These are phyloP conservation scores for Cercophora newfieldiana DNA, from an alignment of 495 filamentous ascomycete species.

Conservation along the genomic window DNA sequence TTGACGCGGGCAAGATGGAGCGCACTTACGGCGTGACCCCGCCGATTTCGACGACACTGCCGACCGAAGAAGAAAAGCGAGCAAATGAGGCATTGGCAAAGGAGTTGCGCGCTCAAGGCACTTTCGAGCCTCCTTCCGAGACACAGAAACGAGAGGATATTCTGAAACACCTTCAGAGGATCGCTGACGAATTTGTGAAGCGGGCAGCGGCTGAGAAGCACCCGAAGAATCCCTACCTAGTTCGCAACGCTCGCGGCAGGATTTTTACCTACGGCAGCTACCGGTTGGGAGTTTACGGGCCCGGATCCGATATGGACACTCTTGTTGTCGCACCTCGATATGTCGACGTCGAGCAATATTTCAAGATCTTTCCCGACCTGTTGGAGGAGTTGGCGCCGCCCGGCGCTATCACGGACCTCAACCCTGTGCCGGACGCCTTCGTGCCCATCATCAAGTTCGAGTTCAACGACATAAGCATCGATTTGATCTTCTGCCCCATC, in stretches of 20 bases:
- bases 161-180: constrained; percentile 69
- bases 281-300: constrained; percentile 88
- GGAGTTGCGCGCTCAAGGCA: constrained; percentile 83
- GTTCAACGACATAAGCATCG: constrained; percentile 85
- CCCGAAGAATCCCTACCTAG: constrained; percentile 69
- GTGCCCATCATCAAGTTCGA: constrained; percentile 97
- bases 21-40: constrained; percentile 74
- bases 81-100: constrained; percentile 75
- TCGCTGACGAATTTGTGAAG: constrained; percentile 82
- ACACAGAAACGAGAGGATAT: constrained; percentile 65
- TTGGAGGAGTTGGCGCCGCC: constrained; percentile 70
- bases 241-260: constrained; percentile 81
- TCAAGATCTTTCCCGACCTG: constrained; percentile 76
- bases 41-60: constrained; percentile 74
- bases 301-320: constrained; percentile 96
- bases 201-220: constrained; percentile 69
- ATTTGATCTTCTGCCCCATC: constrained; percentile 88
- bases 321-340: constrained; percentile 88
- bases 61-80: constrained; percentile 70
- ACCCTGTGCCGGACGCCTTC: constrained; percentile 81
- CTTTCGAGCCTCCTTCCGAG: constrained; percentile 79
- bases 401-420: constrained; percentile 81
- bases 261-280: constrained; percentile 96
- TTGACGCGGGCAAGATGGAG: constrained; percentile 31
- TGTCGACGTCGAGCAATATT: constrained; percentile 84